Conservation (phyloP, 179 eudicot genomes). For the Pouteria campechiana region DNA sequence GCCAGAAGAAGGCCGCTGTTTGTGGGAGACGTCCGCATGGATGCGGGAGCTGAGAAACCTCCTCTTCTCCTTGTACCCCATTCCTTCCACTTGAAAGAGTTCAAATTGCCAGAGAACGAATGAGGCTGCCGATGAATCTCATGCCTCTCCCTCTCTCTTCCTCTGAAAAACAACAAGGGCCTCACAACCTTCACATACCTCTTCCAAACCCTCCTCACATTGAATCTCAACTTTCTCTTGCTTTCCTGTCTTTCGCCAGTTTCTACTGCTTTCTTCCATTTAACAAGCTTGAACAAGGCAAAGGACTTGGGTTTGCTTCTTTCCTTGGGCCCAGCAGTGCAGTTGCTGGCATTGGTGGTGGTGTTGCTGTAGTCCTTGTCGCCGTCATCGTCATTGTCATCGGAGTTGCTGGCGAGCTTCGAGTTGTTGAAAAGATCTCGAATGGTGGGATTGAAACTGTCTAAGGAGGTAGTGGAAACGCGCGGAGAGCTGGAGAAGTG, state of each 20-base stretch:
- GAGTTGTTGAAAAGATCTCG: constrained; percentile 3
- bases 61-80: constrained; percentile 24
- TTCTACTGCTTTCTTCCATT: constrained; percentile 14
- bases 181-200: constrained; percentile 18
- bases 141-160: constrained; percentile 7
- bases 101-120: constrained; percentile 47
- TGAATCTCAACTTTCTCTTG: constrained; percentile 11
- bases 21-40: constrained; percentile 62
- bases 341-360: constrained; percentile 1
- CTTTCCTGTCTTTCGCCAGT: constrained; percentile 1
- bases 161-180: constrained; percentile 14
- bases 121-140: constrained; percentile 12
- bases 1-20: constrained; percentile 52
- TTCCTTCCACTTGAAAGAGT: constrained; percentile 4
- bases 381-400: background rate
- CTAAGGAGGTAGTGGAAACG: constrained; percentile 49
- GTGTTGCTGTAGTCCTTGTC: background rate
- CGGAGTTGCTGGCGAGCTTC: too few relatives aligned
- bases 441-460: constrained; percentile 38
- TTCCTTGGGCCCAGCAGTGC: background rate
- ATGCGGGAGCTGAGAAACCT: constrained; percentile 62
- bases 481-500: constrained; percentile 53
- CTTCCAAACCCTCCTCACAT: constrained; percentile 18
- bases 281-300: constrained; percentile 14
- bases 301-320: constrained; percentile 13